Evolutionary conservation across 768 basidiomycete species (phyloP), one percentile per base, ranked within the genome.

Genomic region (Tylopilus subfusipes): DNA sequence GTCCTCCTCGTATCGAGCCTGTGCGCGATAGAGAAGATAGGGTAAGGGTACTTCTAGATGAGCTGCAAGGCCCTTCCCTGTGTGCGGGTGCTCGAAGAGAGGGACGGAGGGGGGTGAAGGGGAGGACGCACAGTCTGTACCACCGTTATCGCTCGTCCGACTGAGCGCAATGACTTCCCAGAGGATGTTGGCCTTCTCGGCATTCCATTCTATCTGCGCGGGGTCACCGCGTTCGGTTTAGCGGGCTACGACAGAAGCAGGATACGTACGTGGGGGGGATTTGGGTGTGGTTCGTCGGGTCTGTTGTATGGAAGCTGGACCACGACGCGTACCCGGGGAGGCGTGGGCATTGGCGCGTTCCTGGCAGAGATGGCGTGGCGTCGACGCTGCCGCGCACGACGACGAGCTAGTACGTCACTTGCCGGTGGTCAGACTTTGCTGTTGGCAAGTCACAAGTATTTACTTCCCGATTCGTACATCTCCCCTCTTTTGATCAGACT

Each of bases 91-190:
- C 55, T 34, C 24, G 36, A 39, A 19, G 22, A 55, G 31, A 36
- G 22, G 31, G 47, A 24, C 7, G 38, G 16, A n/a, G 19, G 8
- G 4, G 40, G 36, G 43, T 3, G 22, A 42, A 21, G 43, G 29
- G 31, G 39, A 33, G 19, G 11, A 78, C 86, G 73, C 64, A 91
- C 91, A 93, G 69, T 93, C 90, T 34, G 88, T 83, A 38, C 82
- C 87, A 18, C 82, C 80, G 50, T 83, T 84, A 57, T 90, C 88
- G 27, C 79, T 82, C 6, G 84, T 79, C 51, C 89, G 79, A 31
- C 88, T 89, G 61, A 82, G 79, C 50, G 90, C 85, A 57, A 93
- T 91, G 42, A 89, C 87, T 69, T 90, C 89, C 91, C 91, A 93
- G 9, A 93, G 75, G 7, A 90, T 82, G 57, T 86, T 85, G 42